phyloP scores from a whole-genome alignment of 257 asterid species.

The Lithospermum erythrorhizon region DNA sequence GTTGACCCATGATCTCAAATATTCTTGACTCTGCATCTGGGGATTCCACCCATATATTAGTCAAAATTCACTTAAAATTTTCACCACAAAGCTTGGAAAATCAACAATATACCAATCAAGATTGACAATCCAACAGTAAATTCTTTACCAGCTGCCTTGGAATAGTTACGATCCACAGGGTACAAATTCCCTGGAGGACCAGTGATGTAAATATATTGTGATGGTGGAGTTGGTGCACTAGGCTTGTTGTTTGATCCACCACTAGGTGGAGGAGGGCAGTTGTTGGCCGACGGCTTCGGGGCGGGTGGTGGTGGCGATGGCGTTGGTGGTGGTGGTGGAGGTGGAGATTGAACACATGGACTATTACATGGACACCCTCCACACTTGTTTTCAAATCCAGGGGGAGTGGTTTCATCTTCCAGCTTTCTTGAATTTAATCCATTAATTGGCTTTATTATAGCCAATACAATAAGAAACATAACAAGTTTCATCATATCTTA shows the following conservation, averaged over 20 bases:
- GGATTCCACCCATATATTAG: neutral
- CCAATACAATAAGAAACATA: slow-evolving; percentile 10
- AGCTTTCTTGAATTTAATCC: slow-evolving; percentile 20
- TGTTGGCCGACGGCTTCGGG: slow-evolving; percentile 24
- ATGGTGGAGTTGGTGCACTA: slow-evolving; percentile 38
- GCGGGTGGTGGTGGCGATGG: slow-evolving; percentile 21
- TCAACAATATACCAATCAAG: slow-evolving; percentile 10
- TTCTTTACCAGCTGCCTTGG: slow-evolving; percentile 5
- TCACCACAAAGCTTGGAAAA: slow-evolving; percentile 5
- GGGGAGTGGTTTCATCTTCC: slow-evolving; percentile 21
- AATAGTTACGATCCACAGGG: slow-evolving; percentile 20
- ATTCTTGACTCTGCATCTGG: slow-evolving; percentile 1
- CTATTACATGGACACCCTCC: slow-evolving; percentile 65
- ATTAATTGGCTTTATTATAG: slow-evolving; percentile 2
- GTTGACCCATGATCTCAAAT: neutral
- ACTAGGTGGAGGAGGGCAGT: slow-evolving; percentile 64
- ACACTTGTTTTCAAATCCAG: slow-evolving; percentile 47
- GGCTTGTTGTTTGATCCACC: slow-evolving; percentile 21
- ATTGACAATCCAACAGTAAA: slow-evolving; percentile 19
- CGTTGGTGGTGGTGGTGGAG: slow-evolving; percentile 26
- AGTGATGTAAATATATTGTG: slow-evolving; percentile 40
- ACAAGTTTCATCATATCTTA: slow-evolving; percentile 9
- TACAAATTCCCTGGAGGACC: slow-evolving; percentile 69
- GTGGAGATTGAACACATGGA: slow-evolving; percentile 34
- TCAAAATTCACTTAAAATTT: neutral